Evolutionary conservation across 345 rosid genomes (phyloP).

Genomic region (Limnanthes douglasii): DNA sequence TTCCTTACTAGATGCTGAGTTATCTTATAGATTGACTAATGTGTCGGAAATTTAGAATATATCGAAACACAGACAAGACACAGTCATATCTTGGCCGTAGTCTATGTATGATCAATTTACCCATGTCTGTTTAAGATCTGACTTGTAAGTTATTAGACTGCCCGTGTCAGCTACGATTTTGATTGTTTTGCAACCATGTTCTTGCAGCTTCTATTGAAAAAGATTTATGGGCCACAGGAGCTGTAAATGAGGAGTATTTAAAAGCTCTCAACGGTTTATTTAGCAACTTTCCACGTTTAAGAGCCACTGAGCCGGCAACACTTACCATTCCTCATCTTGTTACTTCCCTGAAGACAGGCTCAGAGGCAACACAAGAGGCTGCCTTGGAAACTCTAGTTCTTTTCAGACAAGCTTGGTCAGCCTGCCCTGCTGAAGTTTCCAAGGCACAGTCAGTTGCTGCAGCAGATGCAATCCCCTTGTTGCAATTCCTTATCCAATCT

Average conservation of each 20-base stretch:
- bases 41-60: no score
- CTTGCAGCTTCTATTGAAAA: constrained; percentile 94
- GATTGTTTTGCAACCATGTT: constrained; percentile 3
- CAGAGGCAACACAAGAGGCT: constrained; percentile 99
- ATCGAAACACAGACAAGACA: no score
- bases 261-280: constrained; percentile 83
- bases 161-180: not conserved
- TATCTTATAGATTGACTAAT: no score
- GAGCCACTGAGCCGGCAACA: constrained; percentile 98
- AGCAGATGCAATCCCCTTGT: constrained; percentile 93
- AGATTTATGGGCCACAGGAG: constrained; percentile 95
- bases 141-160: not conserved
- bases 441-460: constrained; percentile 95
- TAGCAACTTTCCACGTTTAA: constrained; percentile 90
- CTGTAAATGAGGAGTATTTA: constrained; percentile 89
- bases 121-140: constrained; percentile 1
- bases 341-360: constrained; percentile 80
- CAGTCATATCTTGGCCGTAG: no score
- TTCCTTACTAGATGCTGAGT: no score
- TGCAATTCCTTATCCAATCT: constrained; percentile 92
- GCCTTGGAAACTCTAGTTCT: constrained; percentile 90
- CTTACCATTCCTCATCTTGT: constrained; percentile 95
- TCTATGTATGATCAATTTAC: no score
- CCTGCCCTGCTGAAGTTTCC: constrained; percentile 95
- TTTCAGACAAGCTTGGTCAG: constrained; percentile 99